phyloP scores from a whole-genome alignment of 1,284 basidiomycete species.

The Ustilago cynodontis region DNA sequence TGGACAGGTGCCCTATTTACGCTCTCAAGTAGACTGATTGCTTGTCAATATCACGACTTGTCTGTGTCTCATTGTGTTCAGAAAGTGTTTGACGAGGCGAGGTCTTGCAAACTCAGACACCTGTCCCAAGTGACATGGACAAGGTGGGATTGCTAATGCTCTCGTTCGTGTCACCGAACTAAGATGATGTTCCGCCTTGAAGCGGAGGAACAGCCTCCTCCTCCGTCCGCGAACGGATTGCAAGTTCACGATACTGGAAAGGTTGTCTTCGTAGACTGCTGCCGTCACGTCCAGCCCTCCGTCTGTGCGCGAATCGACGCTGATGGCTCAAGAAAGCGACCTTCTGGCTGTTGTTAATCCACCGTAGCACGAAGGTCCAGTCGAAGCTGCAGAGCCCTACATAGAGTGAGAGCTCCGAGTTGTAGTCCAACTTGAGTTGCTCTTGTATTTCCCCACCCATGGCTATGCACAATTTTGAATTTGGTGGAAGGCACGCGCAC shows the following conservation, averaged over 20 bases:
- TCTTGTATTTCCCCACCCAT: neutral
- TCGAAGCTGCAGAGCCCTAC: neutral
- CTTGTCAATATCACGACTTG: neutral
- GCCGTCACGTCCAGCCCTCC: too few relatives aligned
- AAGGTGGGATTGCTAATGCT: too few relatives aligned
- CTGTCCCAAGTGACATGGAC: too few relatives aligned
- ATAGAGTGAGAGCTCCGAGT: neutral
- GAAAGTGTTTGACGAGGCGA: too few relatives aligned
- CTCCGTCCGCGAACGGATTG: neutral
- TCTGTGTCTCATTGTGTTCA: too few relatives aligned
- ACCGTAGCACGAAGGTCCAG: neutral
- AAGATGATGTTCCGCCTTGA: neutral
- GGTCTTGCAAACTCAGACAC: too few relatives aligned
- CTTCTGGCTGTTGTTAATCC: neutral
- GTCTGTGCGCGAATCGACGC: neutral
- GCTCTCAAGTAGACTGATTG: neutral
- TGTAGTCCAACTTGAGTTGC: neutral
- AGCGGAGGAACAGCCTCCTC: neutral
- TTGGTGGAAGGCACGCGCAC: neutral
- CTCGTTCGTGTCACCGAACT: too few relatives aligned
- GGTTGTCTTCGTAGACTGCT: too few relatives aligned
- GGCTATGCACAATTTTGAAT: neutral
- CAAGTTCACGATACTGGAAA: too few relatives aligned
- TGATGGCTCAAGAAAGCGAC: neutral
- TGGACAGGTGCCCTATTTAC: neutral